These are phyloP conservation scores for Pseudogymnoascus sp. DNA, from an alignment of 2,329 filamentous ascomycete species.

Conservation along the genomic window DNA sequence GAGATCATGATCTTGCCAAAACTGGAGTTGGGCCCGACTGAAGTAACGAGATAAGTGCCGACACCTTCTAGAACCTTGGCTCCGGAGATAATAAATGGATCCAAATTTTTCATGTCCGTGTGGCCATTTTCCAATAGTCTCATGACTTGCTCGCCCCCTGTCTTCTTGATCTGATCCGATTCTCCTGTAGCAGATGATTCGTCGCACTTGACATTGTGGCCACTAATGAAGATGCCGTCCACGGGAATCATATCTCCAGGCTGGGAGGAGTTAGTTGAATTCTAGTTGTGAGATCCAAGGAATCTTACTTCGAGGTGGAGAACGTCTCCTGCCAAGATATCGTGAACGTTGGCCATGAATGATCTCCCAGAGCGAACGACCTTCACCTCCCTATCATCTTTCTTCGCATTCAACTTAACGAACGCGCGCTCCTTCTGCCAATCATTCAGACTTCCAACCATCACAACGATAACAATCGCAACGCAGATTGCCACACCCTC, in stretches of 20 bases:
- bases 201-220: slow-evolving; percentile 61
- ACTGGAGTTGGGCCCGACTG: slow-evolving; percentile 67
- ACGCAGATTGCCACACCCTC: slow-evolving; percentile 71
- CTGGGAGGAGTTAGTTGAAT: slow-evolving; percentile 24
- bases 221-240: slow-evolving; percentile 62
- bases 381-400: slow-evolving; percentile 68
- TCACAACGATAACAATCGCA: slow-evolving; percentile 66
- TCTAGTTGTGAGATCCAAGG: slow-evolving; percentile 52
- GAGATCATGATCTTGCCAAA: slow-evolving; percentile 76
- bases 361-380: slow-evolving; percentile 67
- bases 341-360: slow-evolving; percentile 61
- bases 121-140: slow-evolving; percentile 51
- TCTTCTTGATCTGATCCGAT: slow-evolving; percentile 66
- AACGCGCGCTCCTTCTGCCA: slow-evolving; percentile 80
- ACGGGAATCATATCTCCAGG: slow-evolving; percentile 67
- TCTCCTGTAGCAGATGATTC: slow-evolving; percentile 74
- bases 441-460: slow-evolving; percentile 69
- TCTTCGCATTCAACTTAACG: slow-evolving; percentile 73
- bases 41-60: slow-evolving; percentile 69
- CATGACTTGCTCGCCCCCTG: slow-evolving; percentile 56
- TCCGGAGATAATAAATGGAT: slow-evolving; percentile 76
- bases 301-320: slow-evolving; percentile 59
- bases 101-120: slow-evolving; percentile 57
- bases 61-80: slow-evolving; percentile 71
- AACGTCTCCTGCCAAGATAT: slow-evolving; percentile 68